Percentiles rank a stretch among this genome's conserved stretches.
Evolutionary conservation across 257 asterid species (phyloP).

Genomic region (Jasminum sambac): DNA sequence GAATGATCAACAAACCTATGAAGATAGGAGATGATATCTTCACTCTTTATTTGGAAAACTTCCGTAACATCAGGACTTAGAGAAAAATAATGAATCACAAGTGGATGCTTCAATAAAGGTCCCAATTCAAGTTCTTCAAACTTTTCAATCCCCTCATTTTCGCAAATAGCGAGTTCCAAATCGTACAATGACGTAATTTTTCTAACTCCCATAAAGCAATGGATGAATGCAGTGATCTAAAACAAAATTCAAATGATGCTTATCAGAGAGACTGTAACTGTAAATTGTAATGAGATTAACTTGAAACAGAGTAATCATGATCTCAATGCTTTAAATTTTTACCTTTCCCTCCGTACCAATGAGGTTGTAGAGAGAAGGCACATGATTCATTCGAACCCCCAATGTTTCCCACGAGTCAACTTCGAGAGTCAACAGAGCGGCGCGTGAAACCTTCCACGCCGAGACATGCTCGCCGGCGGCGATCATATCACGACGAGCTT

Average conservation of each 20-base stretch:
- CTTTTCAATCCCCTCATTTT: constrained; percentile 68
- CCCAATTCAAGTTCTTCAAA: constrained; percentile 94
- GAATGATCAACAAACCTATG: constrained; percentile 50
- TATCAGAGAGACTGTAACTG: background rate
- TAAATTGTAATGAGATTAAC: too few species aligned
- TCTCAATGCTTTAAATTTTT: background rate
- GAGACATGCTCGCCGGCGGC: constrained; percentile 35
- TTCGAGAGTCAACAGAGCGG: constrained; percentile 34
- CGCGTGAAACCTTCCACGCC: constrained; percentile 47
- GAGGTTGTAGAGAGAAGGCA: constrained; percentile 40
- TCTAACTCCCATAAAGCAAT: constrained; percentile 87
- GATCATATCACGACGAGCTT: constrained; percentile 34
- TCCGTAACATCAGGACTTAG: constrained; percentile 55
- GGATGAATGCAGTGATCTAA: constrained; percentile 80
- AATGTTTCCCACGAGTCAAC: constrained; percentile 47
- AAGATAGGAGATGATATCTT: constrained; percentile 62
- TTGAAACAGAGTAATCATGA: background rate
- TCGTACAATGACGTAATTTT: constrained; percentile 75
- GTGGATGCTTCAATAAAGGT: constrained; percentile 81
- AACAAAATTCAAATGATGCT: background rate
- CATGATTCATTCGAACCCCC: constrained; percentile 42
- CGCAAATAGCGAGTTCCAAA: constrained; percentile 74
- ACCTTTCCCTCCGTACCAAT: constrained; percentile 49
- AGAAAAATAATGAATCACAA: constrained; percentile 68
- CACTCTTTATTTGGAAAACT: constrained; percentile 64